Base-by-base conservation (phyloP, 73 alveolate species). In the Symbiodinium pilosum region DNA sequence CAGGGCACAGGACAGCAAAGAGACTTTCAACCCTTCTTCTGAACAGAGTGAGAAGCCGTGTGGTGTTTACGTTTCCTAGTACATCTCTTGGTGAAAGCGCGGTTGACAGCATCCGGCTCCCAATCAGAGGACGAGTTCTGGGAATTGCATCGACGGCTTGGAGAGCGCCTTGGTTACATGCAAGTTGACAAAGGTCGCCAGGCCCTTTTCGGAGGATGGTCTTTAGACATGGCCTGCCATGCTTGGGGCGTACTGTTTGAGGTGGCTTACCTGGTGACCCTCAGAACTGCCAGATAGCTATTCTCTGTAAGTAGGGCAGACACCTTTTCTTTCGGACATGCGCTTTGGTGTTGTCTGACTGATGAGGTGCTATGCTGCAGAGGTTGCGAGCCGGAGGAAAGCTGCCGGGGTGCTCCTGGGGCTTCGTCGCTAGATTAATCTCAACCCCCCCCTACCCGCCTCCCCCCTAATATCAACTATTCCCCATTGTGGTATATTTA, bases 131-230 rank as follows among this genome's bases (percentile, higher is more conserved):
- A 64, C 18, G 81, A 64, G 81, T 64, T 64, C 38, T 64, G 32
- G 32, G 81, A 64, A 38, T 28, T 64, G 81, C 81, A 64, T 28
- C 81, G 81, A n/a, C 81, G 81, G 81, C 81, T 64, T 64, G 81
- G 81, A 64, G 81, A 64, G 81, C 34, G 30, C 73, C 73, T 24
- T 26, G 81, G 30, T 18, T 20, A 28, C 81, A 30, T 5, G 16
- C 59, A 47, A 47, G 21, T 47, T n/a, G n/a, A n/a, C n/a, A 47
- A 47, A 6, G 6, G 14, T 47, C 81, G 24, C 39, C 81, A 64
- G 30, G 81, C 4, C 59, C 14, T 47, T 6, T 47, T n/a, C n/a
- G n/a, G 59, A 47, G 59, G 14, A 47, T 47, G 59, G 21, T 47
- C 21, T 14, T 6, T 6, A 14, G 21, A 14, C 59, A 47, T 47